Conservation (phyloP, 768 basidiomycete genomes). For the Panus rudis region DNA sequence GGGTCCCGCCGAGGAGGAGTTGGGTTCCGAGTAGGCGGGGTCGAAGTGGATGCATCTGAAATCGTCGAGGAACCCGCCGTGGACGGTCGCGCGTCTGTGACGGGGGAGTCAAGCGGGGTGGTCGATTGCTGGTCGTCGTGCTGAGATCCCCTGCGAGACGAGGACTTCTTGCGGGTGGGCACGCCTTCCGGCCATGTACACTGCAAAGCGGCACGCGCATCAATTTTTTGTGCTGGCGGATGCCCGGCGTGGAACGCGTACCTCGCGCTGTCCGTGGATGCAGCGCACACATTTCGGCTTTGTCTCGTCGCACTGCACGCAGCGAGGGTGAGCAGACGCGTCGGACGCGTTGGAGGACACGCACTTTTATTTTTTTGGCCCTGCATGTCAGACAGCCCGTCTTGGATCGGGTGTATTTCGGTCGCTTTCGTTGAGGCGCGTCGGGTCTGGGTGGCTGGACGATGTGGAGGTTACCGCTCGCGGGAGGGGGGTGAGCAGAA, state of each 20-base stretch:
- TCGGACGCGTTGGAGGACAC: too few relatives aligned
- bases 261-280: slow-evolving; percentile 78
- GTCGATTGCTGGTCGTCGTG: slow-evolving; percentile 5
- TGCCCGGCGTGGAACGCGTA: slow-evolving; percentile 27
- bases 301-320: slow-evolving; percentile 81
- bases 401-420: slow-evolving; percentile 92
- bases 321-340: slow-evolving; percentile 6
- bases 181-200: slow-evolving; percentile 82
- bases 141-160: slow-evolving; percentile 35
- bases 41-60: slow-evolving; percentile 65
- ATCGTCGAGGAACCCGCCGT: slow-evolving; percentile 71
- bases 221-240: too few relatives aligned
- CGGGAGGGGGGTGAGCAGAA: slow-evolving; percentile 22
- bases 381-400: slow-evolving; percentile 93
- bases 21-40: slow-evolving; percentile 57
- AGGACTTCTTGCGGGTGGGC: slow-evolving; percentile 62
- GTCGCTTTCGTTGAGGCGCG: slow-evolving; percentile 67
- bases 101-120: slow-evolving; percentile 32
- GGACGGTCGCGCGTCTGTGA: slow-evolving; percentile 53
- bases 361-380: slow-evolving; percentile 89
- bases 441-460: slow-evolving; percentile 41
- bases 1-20: slow-evolving; percentile 53
- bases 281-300: slow-evolving; percentile 87
- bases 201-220: slow-evolving; percentile 27
- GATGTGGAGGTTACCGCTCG: slow-evolving; percentile 36